Evolutionary conservation across 257 asterid species (phyloP).

Genomic region (Lantana camara): DNA sequence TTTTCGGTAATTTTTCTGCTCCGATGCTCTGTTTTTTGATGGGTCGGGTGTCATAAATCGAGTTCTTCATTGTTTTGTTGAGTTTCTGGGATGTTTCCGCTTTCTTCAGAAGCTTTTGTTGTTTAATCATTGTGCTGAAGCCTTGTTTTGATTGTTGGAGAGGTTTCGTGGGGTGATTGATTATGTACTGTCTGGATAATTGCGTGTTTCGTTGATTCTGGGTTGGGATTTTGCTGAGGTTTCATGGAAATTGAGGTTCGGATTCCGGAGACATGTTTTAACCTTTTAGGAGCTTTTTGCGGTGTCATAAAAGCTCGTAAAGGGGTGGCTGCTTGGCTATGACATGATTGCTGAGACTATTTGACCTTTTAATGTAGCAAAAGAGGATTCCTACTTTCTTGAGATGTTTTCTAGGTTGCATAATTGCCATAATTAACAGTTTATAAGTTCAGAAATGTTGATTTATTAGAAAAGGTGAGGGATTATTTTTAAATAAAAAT

Average conservation of each 20-base stretch:
- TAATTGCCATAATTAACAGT: not conserved
- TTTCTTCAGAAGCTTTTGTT: not conserved
- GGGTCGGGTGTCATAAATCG: not conserved
- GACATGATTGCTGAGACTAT: too few species aligned
- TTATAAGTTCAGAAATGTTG: not conserved
- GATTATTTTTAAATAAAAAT: not conserved
- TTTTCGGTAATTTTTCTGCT: conserved; percentile 25
- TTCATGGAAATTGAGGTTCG: not conserved
- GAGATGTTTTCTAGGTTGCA: not conserved
- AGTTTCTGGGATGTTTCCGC: not conserved
- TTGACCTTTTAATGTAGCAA: too few species aligned
- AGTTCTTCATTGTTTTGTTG: not conserved
- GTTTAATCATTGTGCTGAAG: not conserved
- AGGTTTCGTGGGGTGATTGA: not conserved
- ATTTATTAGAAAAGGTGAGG: not conserved
- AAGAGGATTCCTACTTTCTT: not conserved
- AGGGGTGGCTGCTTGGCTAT: not conserved
- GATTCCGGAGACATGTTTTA: not conserved
- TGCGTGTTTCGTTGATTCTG: not conserved
- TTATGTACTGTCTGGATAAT: not conserved
- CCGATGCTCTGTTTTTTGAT: not conserved
- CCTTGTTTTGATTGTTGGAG: not conserved
- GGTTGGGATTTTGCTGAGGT: not conserved
- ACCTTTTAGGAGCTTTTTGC: not conserved
- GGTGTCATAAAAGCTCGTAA: not conserved